These are phyloP conservation scores for Aleurites moluccanus DNA, from an alignment of 441 rosid species.

Conservation along the genomic window DNA sequence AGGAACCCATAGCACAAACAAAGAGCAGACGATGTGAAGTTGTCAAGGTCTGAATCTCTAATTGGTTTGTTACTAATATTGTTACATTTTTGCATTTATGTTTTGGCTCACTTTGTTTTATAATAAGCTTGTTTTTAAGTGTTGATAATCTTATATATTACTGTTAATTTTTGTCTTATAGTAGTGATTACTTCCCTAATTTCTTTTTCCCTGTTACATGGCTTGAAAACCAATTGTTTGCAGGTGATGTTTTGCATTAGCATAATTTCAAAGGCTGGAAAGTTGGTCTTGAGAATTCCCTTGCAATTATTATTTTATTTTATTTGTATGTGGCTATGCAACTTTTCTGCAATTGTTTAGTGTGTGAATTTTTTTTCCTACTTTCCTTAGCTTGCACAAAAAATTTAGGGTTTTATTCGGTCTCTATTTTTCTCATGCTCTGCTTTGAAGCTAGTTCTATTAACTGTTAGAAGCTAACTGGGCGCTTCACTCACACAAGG, in stretches of 20 bases:
- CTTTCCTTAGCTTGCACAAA: neutral
- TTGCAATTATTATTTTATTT: neutral
- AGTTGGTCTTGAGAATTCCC: neutral
- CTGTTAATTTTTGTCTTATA: neutral
- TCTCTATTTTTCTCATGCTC: neutral
- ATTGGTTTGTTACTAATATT: neutral
- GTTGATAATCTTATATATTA: neutral
- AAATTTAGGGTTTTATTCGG: neutral
- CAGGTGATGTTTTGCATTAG: neutral
- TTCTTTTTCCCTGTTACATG: neutral
- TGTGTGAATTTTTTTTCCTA: neutral
- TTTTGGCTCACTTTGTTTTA: neutral
- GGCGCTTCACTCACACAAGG: no score
- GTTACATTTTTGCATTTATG: neutral
- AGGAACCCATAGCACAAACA: neutral
- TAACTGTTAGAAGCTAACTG: neutral
- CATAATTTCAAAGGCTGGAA: neutral
- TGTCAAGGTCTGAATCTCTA: conserved; percentile 6
- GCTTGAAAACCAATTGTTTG: neutral
- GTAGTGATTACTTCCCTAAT: neutral
- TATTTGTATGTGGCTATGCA: neutral
- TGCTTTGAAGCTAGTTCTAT: neutral
- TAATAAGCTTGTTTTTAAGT: no score
- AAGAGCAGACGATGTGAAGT: neutral
- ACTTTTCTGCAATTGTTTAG: neutral